A percentile compares a stretch with the other conserved stretches of the same genome.
Evolutionary conservation across 768 basidiomycete species (phyloP).

Genomic region (Solioccasus polychromus): DNA sequence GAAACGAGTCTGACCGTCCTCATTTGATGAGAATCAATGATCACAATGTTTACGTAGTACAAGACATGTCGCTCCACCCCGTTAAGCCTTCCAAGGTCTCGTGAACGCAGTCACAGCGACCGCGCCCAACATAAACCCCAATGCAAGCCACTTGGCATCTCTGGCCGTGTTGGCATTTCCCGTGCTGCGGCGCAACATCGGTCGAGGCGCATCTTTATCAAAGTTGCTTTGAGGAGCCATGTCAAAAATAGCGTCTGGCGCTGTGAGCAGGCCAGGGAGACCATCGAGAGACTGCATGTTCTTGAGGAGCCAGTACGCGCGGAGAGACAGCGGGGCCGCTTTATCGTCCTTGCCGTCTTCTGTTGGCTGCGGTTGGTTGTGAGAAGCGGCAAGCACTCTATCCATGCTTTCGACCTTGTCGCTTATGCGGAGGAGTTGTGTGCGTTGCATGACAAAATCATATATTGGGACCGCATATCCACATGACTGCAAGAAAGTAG

Average conservation of each 20-base stretch:
- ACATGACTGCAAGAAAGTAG: conserved; percentile 49
- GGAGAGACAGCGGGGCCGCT: conserved; percentile 38
- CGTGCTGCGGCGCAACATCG: conserved; percentile 9
- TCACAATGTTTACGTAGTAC: too few species aligned
- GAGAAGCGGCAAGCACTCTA: conserved; percentile 16
- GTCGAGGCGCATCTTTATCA: conserved; percentile 11
- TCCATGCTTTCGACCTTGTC: conserved; percentile 43
- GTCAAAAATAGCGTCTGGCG: conserved; percentile 17
- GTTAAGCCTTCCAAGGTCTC: not conserved
- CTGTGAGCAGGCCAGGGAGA: conserved; percentile 44
- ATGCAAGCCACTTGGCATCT: conserved; percentile 11
- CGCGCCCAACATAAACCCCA: conserved; percentile 21
- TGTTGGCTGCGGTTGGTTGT: not conserved
- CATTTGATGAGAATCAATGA: too few species aligned
- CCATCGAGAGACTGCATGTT: conserved; percentile 60
- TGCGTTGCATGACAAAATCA: conserved; percentile 55
- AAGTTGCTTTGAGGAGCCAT: conserved; percentile 14
- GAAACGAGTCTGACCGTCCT: too few species aligned
- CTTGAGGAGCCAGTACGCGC: conserved; percentile 47
- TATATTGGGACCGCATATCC: conserved; percentile 65
- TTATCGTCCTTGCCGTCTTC: not conserved
- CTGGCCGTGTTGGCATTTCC: not conserved
- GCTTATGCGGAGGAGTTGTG: conserved; percentile 42
- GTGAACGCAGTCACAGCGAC: conserved; percentile 8
- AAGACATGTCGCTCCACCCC: not conserved